These are phyloP conservation scores for Acephala macrosclerotiorum DNA, from an alignment of 2,329 filamentous ascomycete species.

Conservation along the genomic window DNA sequence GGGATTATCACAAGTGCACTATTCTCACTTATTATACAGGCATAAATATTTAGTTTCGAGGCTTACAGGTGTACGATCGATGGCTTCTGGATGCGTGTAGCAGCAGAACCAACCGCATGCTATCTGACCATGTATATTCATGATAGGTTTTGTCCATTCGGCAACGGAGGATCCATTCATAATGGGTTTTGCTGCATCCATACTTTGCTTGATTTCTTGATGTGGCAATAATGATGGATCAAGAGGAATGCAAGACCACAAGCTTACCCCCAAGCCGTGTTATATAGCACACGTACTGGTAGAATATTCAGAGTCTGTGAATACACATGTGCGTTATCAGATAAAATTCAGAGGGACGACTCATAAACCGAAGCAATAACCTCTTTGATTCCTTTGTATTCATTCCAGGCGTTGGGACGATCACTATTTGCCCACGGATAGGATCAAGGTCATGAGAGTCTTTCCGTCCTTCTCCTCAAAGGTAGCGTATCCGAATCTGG, in stretches of 20 bases:
- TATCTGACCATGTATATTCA: not conserved
- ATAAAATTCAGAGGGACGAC: not conserved
- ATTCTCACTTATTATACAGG: not conserved
- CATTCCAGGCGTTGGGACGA: not conserved
- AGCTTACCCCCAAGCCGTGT: too few species aligned
- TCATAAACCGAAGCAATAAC: not conserved
- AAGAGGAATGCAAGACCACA: too few species aligned
- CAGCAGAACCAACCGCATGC: not conserved
- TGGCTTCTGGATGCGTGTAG: not conserved
- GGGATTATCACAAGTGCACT: not conserved
- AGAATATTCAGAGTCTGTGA: too few species aligned
- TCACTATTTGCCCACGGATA: not conserved
- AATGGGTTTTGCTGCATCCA: too few species aligned
- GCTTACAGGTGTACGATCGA: not conserved
- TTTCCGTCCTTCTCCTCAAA: constrained; percentile 4
- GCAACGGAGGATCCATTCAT: not conserved
- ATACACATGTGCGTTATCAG: too few species aligned
- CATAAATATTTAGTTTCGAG: not conserved
- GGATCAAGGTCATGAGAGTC: constrained; percentile 15
- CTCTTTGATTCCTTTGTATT: not conserved
- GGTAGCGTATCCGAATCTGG: constrained; percentile 10
- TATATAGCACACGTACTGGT: too few species aligned
- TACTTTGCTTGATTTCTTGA: too few species aligned
- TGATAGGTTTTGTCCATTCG: not conserved
- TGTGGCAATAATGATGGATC: too few species aligned